These are phyloP conservation scores for Trametes gibbosa DNA, from an alignment of 768 basidiomycete species.

Conservation along the genomic window DNA sequence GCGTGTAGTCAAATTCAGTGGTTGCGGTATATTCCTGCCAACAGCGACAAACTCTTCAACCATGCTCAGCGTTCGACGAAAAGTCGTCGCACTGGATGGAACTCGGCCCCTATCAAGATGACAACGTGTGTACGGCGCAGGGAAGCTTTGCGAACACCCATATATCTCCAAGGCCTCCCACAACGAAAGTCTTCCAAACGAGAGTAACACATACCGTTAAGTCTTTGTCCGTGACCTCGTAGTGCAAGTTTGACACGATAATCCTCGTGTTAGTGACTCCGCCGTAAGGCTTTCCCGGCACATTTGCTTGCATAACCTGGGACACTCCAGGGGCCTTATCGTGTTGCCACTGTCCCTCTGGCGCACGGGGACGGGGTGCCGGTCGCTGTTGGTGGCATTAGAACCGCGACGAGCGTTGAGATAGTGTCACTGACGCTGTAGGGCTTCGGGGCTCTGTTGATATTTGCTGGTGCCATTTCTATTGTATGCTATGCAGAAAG, in stretches of 20 bases:
- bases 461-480: conserved; percentile 7
- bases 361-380: conserved; percentile 40
- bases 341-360: conserved; percentile 72
- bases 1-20: too few relatives aligned
- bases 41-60: too few relatives aligned
- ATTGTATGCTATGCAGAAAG: not conserved
- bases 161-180: too few relatives aligned
- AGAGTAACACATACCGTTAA: conserved; percentile 59
- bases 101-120: too few relatives aligned
- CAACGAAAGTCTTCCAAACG: too few relatives aligned
- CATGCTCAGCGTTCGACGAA: too few relatives aligned
- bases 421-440: conserved; percentile 16
- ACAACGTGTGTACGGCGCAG: too few relatives aligned
- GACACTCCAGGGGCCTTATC: conserved; percentile 62
- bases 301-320: conserved; percentile 24
- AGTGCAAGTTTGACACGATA: conserved; percentile 85
- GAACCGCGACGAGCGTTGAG: not conserved
- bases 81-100: too few relatives aligned
- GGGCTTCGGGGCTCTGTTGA: conserved; percentile 27
- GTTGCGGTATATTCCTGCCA: too few relatives aligned
- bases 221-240: conserved; percentile 87
- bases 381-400: conserved; percentile 48
- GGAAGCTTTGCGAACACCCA: too few relatives aligned
- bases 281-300: conserved; percentile 17
- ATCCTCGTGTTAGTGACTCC: conserved; percentile 53